Evolutionary conservation across 331 rosid species (phyloP), one percentile per base, ranked within the genome.

Genomic region (Quercus phellos): DNA sequence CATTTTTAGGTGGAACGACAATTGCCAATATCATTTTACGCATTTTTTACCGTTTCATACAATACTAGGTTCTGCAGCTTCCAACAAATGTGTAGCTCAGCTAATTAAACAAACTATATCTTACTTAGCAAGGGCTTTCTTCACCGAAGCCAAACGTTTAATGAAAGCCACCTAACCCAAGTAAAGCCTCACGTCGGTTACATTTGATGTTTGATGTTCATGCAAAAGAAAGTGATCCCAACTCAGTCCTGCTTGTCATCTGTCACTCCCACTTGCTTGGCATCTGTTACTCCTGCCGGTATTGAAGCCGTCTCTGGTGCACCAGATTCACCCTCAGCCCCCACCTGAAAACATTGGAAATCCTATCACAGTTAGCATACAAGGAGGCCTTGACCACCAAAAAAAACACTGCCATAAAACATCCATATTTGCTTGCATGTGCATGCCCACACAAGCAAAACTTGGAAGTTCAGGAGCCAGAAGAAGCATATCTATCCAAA

Each of bases 191-290:
- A 46, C 16, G 53, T 11, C 12, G 53, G 17, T 46, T 46, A 46
- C 53, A 46, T 46, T 46, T 12, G 4, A 46, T 46, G 53, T 46
- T 46, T 3, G 16, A 46, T 46, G 53, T 11, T 46, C 53, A 46
- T 10, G 53, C 53, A 46, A 34, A 26, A 60, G 30, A 17, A 29
- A 55, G 30, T 55, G 63, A 64, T 76, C 55, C 64, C 55, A 26
- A 50, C 71, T 80, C 84, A 92, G 66, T 90, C 96, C 77, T 81
- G 84, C 90, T 93, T 93, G 82, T 77, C 68, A 73, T 76, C 82
- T 30, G 29, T 81, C 6, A 72, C 80, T 38, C 55, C 82, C 32
- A 68, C 53, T 12, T 38, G 46, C 46, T 38, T 38, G 46, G 46
- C 46, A 38, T 8, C 46, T 8, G 46, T 38, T 38, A 38, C 46